Conservation (phyloP, 2,329 filamentous ascomycete species). For the Nigrograna mackinnonii region DNA sequence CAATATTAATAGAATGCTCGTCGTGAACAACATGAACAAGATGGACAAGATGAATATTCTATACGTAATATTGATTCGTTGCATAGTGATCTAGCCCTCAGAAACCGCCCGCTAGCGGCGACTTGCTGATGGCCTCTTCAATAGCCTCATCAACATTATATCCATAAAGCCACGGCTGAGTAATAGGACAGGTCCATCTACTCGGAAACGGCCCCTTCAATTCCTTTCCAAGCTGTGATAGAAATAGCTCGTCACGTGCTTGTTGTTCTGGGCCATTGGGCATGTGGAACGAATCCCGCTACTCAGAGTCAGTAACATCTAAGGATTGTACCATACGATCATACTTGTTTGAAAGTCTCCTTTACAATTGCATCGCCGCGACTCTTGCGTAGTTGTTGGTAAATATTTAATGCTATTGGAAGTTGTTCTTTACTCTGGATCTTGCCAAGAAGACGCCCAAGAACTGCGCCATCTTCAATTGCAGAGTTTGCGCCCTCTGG, state of each 20-base stretch:
- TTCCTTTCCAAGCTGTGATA: slow-evolving; percentile 58
- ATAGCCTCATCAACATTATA: slow-evolving; percentile 38
- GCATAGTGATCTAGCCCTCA: too few species aligned
- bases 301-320: too few species aligned
- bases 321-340: too few species aligned
- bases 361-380: slow-evolving; percentile 60
- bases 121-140: too few species aligned
- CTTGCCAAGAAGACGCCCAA: slow-evolving; percentile 58
- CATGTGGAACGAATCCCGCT: slow-evolving; percentile 47
- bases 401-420: slow-evolving; percentile 45
- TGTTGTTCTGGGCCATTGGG: slow-evolving; percentile 59
- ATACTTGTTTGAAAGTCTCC: slow-evolving; percentile 67
- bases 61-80: too few species aligned
- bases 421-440: slow-evolving; percentile 20
- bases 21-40: too few species aligned
- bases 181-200: slow-evolving; percentile 52
- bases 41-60: too few species aligned
- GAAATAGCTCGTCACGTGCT: slow-evolving; percentile 60
- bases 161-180: slow-evolving; percentile 40
- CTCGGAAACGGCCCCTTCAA: slow-evolving; percentile 62
- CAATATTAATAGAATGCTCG: too few species aligned
- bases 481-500: slow-evolving; percentile 66
- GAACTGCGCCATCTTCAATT: slow-evolving; percentile 69
- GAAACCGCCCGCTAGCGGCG: too few species aligned
- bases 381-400: slow-evolving; percentile 51